These are phyloP conservation scores for Ophiostoma quercus DNA, from an alignment of 2,329 filamentous ascomycete species.

Conservation along the genomic window DNA sequence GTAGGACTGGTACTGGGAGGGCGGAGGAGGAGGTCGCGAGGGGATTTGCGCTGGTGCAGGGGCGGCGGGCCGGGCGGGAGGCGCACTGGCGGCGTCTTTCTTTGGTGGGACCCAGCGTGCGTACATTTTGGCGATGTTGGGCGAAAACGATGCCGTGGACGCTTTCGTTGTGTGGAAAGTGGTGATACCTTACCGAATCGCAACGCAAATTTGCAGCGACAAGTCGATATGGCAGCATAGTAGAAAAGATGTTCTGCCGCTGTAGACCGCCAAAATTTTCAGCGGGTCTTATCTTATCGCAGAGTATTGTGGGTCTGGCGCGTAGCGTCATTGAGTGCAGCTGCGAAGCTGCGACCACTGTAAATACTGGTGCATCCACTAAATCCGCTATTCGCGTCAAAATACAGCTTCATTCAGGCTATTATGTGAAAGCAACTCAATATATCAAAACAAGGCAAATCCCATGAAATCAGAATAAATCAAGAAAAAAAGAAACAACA, in stretches of 20 bases:
- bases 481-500: background rate
- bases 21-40: conserved; percentile 5
- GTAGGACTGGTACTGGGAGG: background rate
- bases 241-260: conserved; percentile 20
- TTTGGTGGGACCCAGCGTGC: conserved; percentile 38
- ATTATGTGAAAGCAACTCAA: background rate
- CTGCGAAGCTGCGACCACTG: background rate
- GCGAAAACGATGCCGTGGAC: too few relatives aligned
- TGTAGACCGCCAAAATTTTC: conserved; percentile 24
- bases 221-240: background rate
- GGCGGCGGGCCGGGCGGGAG: background rate
- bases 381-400: background rate
- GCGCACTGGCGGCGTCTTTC: conserved; percentile 21
- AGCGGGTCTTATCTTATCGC: conserved; percentile 20
- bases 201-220: background rate
- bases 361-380: conserved; percentile 1
- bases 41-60: background rate
- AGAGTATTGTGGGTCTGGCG: background rate
- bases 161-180: background rate
- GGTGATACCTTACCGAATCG: background rate
- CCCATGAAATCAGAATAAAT: background rate
- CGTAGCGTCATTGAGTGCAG: background rate
- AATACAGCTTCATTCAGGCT: conserved; percentile 3
- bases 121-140: conserved; percentile 29
- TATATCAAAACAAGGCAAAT: background rate